phyloP scores from a whole-genome alignment of 371 early-diverging fungal genomes.

The Thermomucor indicae-seudaticae region DNA sequence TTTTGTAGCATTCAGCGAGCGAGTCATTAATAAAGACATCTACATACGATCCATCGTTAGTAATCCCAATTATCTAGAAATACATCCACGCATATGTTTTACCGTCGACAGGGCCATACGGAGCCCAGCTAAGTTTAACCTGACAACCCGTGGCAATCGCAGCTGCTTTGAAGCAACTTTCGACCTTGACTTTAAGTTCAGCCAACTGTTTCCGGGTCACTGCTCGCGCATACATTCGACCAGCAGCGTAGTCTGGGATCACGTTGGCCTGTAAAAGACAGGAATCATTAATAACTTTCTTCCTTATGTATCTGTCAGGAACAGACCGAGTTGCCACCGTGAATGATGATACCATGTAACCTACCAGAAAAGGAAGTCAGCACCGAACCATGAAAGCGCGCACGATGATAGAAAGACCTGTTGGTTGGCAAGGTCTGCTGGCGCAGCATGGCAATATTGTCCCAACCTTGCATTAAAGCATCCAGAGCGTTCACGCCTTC shows the following conservation, averaged over 20 bases:
- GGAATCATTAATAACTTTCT: neutral
- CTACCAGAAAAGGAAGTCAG: conserved; percentile 14
- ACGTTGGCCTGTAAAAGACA: conserved; percentile 25
- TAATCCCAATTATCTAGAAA: conserved; percentile 2
- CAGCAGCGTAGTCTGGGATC: conserved; percentile 58
- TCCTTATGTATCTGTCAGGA: conserved; percentile 6
- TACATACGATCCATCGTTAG: too few species aligned
- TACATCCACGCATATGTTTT: neutral
- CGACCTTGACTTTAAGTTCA: conserved; percentile 43
- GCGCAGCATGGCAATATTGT: conserved; percentile 59
- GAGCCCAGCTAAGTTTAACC: conserved; percentile 45
- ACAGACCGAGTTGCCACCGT: conserved; percentile 64
- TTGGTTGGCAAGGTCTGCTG: conserved; percentile 63
- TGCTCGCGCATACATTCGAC: conserved; percentile 52
- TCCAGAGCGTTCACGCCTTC: conserved; percentile 77
- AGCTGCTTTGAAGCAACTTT: conserved; percentile 58
- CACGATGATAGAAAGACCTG: conserved; percentile 18
- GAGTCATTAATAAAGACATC: conserved; percentile 53
- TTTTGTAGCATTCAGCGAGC: conserved; percentile 49
- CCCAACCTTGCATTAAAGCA: conserved; percentile 58
- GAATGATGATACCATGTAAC: conserved; percentile 70
- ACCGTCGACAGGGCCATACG: conserved; percentile 25
- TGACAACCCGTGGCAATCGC: conserved; percentile 66
- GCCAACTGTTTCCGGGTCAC: conserved; percentile 39
- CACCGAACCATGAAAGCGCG: neutral